A percentile compares a stretch with the other conserved stretches of the same genome.
phyloP scores from a whole-genome alignment of 768 basidiomycete genomes.

The Coprinopsis cinerea region DNA sequence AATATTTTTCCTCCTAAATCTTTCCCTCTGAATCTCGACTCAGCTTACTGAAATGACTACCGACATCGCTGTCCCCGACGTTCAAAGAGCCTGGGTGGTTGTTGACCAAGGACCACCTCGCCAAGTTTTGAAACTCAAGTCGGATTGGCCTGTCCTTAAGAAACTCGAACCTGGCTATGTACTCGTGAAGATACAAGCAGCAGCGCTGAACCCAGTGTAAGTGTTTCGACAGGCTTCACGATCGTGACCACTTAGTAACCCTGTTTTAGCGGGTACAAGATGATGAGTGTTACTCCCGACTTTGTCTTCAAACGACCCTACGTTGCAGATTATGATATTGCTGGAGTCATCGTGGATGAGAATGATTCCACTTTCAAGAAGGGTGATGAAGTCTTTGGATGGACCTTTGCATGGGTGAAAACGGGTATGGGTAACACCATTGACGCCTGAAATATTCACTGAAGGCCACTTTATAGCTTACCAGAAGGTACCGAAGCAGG shows the following conservation, averaged over 20 bases:
- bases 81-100: conserved; percentile 34
- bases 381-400: conserved; percentile 65
- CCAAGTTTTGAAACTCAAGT: conserved; percentile 26
- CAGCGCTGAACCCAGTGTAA: conserved; percentile 66
- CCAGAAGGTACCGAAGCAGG: conserved; percentile 36
- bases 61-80: conserved; percentile 20
- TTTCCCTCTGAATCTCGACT: no score
- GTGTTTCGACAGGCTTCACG: no score
- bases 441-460: not conserved
- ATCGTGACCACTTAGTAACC: not conserved
- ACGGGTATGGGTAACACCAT: conserved; percentile 8
- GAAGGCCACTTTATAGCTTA: conserved; percentile 18
- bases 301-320: conserved; percentile 43
- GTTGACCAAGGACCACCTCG: conserved; percentile 26
- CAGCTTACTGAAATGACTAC: not conserved
- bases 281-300: conserved; percentile 44
- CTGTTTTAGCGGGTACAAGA: conserved; percentile 53
- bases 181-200: conserved; percentile 31
- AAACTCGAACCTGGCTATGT: conserved; percentile 27
- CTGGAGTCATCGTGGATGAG: conserved; percentile 54
- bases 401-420: no score
- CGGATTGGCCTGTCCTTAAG: conserved; percentile 34
- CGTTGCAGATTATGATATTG: conserved; percentile 54
- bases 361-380: conserved; percentile 44
- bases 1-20: no score